phyloP scores from a whole-genome alignment of 2,329 filamentous ascomycete genomes.

The Chaetomium sp. region DNA sequence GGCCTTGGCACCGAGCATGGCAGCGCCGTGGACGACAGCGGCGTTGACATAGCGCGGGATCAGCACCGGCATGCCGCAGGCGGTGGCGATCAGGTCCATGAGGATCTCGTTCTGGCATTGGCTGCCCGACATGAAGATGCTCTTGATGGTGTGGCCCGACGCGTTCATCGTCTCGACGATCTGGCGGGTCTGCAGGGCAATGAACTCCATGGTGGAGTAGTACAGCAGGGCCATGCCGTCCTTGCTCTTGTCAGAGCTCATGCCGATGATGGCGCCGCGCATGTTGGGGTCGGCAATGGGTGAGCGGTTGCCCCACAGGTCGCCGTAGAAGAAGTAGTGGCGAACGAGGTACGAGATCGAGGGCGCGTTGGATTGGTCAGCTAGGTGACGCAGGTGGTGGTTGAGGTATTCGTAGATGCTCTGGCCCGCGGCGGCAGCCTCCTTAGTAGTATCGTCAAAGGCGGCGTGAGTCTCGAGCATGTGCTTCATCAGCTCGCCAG shows the following conservation, averaged over 20 bases:
- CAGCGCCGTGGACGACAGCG: conserved; percentile 94
- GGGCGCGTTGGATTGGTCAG: conserved; percentile 61
- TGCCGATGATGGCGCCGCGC: conserved; percentile 81
- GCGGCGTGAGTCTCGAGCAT: conserved; percentile 93
- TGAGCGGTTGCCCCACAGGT: conserved; percentile 93
- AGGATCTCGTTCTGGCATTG: conserved; percentile 94
- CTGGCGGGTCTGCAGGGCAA: conserved; percentile 91
- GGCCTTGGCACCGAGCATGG: conserved; percentile 97
- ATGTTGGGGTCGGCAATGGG: conserved; percentile 90
- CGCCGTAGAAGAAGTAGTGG: conserved; percentile 98
- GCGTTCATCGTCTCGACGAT: conserved; percentile 93
- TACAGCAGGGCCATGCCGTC: conserved; percentile 88
- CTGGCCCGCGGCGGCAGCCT: conserved; percentile 73
- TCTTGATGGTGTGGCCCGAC: conserved; percentile 77
- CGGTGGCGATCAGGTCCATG: conserved; percentile 85
- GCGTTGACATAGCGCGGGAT: conserved; percentile 93
- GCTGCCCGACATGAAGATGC: conserved; percentile 97
- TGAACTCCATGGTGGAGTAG: conserved; percentile 96
- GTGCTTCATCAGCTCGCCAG: conserved; percentile 88
- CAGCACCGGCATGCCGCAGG: conserved; percentile 85
- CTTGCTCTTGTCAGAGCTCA: conserved; percentile 79
- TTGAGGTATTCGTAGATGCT: conserved; percentile 97
- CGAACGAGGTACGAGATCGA: conserved; percentile 78
- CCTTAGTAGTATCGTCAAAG: conserved; percentile 69
- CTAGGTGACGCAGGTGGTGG: conserved; percentile 72